Conservation (phyloP, 495 filamentous ascomycete genomes). For the Aspergillus homomorphus region DNA sequence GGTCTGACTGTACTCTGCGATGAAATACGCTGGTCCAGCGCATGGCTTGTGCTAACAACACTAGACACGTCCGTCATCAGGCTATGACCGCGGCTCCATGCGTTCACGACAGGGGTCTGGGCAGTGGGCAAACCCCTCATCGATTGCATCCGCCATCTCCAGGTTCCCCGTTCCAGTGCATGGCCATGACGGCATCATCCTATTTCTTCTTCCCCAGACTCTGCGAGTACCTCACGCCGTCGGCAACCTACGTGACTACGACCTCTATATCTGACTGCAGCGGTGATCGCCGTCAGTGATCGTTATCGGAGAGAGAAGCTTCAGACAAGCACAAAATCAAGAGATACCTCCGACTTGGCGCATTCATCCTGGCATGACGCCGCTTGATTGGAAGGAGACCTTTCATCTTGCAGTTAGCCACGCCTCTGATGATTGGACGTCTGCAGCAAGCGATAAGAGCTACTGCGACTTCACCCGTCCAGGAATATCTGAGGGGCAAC, state of each 20-base stretch:
- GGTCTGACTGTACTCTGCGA: background rate
- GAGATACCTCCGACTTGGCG: background rate
- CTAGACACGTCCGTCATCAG: background rate
- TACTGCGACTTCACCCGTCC: background rate
- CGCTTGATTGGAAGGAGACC: background rate
- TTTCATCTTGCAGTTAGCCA: background rate
- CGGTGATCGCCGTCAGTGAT: slow-evolving; percentile 11
- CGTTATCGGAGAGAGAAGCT: slow-evolving; percentile 4
- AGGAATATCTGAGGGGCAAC: background rate
- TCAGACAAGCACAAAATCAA: background rate
- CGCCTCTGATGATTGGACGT: background rate
- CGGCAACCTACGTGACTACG: slow-evolving; percentile 12
- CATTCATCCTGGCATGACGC: background rate
- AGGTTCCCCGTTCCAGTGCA: background rate
- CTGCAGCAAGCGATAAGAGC: background rate
- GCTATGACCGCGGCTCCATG: background rate
- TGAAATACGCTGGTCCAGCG: background rate
- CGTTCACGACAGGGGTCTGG: background rate
- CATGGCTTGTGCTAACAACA: background rate
- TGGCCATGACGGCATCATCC: background rate
- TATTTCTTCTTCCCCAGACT: slow-evolving; percentile 7
- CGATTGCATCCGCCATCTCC: background rate
- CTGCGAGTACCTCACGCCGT: slow-evolving; percentile 4
- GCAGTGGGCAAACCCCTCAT: background rate
- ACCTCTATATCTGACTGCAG: background rate